These are phyloP conservation scores for Talaromyces stipitatus DNA, from an alignment of 495 filamentous ascomycete species.

Conservation along the genomic window DNA sequence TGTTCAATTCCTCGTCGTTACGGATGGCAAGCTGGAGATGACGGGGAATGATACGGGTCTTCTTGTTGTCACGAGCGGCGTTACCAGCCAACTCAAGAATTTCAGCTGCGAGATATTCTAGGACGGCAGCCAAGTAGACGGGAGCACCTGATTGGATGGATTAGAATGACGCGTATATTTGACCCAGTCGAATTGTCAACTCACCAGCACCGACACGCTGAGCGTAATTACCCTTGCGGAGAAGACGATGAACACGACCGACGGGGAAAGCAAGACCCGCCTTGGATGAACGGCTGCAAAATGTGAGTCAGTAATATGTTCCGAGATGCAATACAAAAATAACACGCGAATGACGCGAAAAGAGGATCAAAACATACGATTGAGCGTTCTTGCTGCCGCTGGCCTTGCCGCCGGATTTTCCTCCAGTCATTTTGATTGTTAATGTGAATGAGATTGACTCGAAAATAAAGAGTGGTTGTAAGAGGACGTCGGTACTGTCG, in stretches of 20 bases:
- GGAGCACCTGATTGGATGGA: constrained; percentile 61
- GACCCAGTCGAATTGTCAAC: constrained; percentile 9
- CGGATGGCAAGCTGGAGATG: constrained; percentile 99
- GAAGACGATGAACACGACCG: constrained; percentile 98
- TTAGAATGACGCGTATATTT: constrained; percentile 19
- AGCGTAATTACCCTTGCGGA: constrained; percentile 99
- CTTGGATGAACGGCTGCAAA: constrained; percentile 88
- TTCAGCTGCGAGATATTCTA: constrained; percentile 97
- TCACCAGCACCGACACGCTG: constrained; percentile 96
- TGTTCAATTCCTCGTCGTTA: constrained; percentile 99
- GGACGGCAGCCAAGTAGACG: constrained; percentile 95
- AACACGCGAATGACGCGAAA: constrained; percentile 1
- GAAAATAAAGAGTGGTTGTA: constrained; percentile 16
- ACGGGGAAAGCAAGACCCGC: constrained; percentile 99
- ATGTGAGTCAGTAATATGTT: constrained; percentile 9
- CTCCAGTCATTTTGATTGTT: constrained; percentile 88
- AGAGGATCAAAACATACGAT: constrained; percentile 61
- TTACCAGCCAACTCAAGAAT: constrained; percentile 99
- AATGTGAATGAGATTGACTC: constrained; percentile 13
- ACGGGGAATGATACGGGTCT: constrained; percentile 99
- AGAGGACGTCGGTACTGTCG: not conserved
- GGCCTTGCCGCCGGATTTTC: constrained; percentile 98
- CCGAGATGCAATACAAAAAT: not conserved
- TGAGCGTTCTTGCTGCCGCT: constrained; percentile 94
- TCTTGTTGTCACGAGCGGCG: constrained; percentile 99